phyloP scores from a whole-genome alignment of 257 asterid species.

The Knoxia roxburghii region DNA sequence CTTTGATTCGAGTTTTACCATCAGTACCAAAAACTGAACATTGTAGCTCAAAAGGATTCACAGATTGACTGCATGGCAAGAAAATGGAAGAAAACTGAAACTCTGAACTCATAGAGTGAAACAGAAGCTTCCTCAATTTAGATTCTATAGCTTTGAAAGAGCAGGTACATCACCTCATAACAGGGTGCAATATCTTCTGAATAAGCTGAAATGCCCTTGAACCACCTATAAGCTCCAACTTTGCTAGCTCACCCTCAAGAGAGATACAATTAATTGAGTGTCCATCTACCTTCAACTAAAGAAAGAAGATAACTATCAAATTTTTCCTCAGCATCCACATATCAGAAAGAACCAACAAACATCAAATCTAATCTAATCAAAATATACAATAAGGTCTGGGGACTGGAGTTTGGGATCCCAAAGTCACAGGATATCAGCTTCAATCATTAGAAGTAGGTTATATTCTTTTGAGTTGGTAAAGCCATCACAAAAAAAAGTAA shows the following conservation, averaged over 20 bases:
- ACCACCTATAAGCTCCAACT: conserved; percentile 81
- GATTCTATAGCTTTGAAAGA: conserved; percentile 8
- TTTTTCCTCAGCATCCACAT: neutral
- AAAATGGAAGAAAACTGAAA: conserved; percentile 8
- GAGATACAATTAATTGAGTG: conserved; percentile 48
- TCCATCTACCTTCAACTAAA: conserved; percentile 44
- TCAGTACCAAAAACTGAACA: conserved; percentile 27
- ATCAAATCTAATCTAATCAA: neutral
- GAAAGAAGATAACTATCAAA: conserved; percentile 12
- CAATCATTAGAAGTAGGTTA: neutral
- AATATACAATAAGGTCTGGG: too few species aligned
- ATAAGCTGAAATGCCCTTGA: conserved; percentile 56
- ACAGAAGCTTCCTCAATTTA: conserved; percentile 11
- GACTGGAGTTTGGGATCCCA: neutral
- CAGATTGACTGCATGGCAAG: conserved; percentile 34
- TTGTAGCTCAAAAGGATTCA: conserved; percentile 29
- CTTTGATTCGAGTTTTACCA: conserved; percentile 17
- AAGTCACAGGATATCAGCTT: neutral
- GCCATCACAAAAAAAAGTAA: neutral
- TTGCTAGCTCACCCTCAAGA: conserved; percentile 71
- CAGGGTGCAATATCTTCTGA: conserved; percentile 59
- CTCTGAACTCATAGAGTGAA: neutral
- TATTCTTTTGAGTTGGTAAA: neutral
- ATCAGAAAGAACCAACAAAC: neutral
- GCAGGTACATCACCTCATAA: conserved; percentile 39